Conservation (phyloP, 2,329 filamentous ascomycete genomes). For the Aschersonia sp. region DNA sequence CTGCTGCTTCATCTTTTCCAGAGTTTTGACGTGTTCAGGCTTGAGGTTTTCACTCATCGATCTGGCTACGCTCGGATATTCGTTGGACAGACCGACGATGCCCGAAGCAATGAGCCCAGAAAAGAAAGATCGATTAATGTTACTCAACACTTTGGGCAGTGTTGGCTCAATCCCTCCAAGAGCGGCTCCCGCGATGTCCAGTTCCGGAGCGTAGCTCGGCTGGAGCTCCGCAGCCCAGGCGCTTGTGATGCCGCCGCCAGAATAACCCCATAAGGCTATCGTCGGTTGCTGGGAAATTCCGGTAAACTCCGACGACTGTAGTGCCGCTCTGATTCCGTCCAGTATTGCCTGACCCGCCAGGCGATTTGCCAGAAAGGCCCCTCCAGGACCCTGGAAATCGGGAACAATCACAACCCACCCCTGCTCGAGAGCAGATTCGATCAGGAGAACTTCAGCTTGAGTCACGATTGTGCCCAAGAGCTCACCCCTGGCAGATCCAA, state of each 20-base stretch:
- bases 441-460: conserved; percentile 9
- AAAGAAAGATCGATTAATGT: conserved; percentile 6
- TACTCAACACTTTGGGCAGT: conserved; percentile 5
- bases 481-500: conserved; percentile 2
- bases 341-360: conserved; percentile 26
- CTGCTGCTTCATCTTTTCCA: conserved; percentile 12
- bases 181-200: conserved; percentile 11
- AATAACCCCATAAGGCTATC: conserved; percentile 28
- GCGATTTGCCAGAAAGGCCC: conserved; percentile 25
- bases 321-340: conserved; percentile 26
- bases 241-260: conserved; percentile 10
- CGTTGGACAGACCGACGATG: conserved; percentile 9
- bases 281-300: conserved; percentile 16
- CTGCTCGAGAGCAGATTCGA: conserved; percentile 16
- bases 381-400: conserved; percentile 28
- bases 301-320: conserved; percentile 13
- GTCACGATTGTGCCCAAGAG: conserved; percentile 19
- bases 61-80: conserved; percentile 8
- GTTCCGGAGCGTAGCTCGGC: conserved; percentile 11
- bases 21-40: conserved; percentile 11
- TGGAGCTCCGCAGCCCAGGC: conserved; percentile 12
- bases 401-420: conserved; percentile 34
- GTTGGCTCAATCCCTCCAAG: conserved; percentile 11
- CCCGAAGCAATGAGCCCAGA: conserved; percentile 10
- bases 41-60: conserved; percentile 7